Evolutionary conservation across 2,329 filamentous ascomycete species (phyloP).

Genomic region (Kalaharituber pfeilii): DNA sequence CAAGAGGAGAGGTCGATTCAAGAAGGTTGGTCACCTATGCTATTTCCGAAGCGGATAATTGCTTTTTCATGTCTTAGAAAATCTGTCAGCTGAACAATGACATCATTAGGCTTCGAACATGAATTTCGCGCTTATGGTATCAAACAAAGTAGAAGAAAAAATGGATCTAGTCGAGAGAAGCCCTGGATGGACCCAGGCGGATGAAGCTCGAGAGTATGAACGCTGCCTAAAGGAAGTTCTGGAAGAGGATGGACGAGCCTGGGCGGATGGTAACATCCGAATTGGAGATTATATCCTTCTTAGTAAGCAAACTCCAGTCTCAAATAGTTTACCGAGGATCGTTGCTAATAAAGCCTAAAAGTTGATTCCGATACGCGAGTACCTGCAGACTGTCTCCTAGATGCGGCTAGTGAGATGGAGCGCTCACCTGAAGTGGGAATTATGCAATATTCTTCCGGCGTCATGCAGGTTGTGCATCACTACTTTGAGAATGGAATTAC

Average conservation of each 20-base stretch:
- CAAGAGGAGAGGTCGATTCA: constrained; percentile 42
- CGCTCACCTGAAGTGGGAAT: constrained; percentile 62
- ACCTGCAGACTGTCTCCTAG: constrained; percentile 57
- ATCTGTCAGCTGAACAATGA: constrained; percentile 11
- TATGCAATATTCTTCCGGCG: constrained; percentile 58
- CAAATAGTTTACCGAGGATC: constrained; percentile 7
- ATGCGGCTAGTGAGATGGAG: constrained; percentile 68
- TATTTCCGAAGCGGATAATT: background rate
- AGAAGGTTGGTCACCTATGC: constrained; percentile 26
- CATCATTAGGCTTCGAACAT: constrained; percentile 49
- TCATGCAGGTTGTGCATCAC: constrained; percentile 61
- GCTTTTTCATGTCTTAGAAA: background rate
- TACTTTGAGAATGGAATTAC: constrained; percentile 56
- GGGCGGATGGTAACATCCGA: constrained; percentile 73
- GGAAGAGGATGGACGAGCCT: constrained; percentile 49
- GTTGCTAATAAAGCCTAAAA: constrained; percentile 18
- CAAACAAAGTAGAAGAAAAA: constrained; percentile 53
- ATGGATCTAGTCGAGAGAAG: constrained; percentile 40
- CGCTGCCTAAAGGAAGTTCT: constrained; percentile 47
- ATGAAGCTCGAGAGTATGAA: constrained; percentile 51
- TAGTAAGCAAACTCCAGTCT: constrained; percentile 27
- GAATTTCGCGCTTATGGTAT: constrained; percentile 53
- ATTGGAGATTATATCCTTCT: constrained; percentile 68
- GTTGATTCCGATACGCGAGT: constrained; percentile 65
- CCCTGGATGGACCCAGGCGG: constrained; percentile 47